These are phyloP conservation scores for Artemisia tridentata DNA, from an alignment of 129 eudicot species.

Conservation along the genomic window DNA sequence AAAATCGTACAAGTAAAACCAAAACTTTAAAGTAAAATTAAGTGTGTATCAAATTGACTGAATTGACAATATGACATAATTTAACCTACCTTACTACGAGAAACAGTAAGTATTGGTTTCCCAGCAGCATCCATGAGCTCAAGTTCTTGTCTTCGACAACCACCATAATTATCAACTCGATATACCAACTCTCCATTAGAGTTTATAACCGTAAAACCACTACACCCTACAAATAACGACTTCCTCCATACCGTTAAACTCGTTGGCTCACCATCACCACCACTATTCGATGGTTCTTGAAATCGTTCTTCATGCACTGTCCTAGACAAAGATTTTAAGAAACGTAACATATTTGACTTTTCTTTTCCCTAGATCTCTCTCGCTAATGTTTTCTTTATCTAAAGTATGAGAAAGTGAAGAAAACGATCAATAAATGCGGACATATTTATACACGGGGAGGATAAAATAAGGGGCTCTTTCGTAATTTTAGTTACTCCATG, in stretches of 20 bases:
- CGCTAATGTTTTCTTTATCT: not conserved
- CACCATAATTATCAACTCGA: conserved; percentile 74
- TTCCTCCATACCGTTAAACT: conserved; percentile 84
- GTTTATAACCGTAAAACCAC: conserved; percentile 83
- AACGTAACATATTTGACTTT: conserved; percentile 29
- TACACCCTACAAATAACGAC: conserved; percentile 67
- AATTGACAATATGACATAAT: not conserved
- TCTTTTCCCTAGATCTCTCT: not conserved
- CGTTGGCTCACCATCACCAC: conserved; percentile 18
- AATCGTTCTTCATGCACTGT: conserved; percentile 48
- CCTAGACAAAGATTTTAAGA: conserved; percentile 51
- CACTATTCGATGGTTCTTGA: conserved; percentile 20
- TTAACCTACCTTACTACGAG: conserved; percentile 61
- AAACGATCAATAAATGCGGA: not conserved
- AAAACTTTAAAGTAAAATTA: not conserved
- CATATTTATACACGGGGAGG: conserved; percentile 28
- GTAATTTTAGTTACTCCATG: conserved; percentile 23
- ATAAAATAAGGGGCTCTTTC: conserved; percentile 16
- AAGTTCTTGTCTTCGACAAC: conserved; percentile 39
- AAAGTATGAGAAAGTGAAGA: conserved; percentile 8
- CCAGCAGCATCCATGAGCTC: conserved; percentile 79
- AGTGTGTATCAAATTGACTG: not conserved
- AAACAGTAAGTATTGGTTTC: conserved; percentile 52
- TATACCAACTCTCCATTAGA: conserved; percentile 62
- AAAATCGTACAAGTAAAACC: too few relatives aligned